Percentiles rank a stretch among this genome's conserved stretches.
Conservation (phyloP, 208 protist species). For the Crithidia acanthocephali region DNA sequence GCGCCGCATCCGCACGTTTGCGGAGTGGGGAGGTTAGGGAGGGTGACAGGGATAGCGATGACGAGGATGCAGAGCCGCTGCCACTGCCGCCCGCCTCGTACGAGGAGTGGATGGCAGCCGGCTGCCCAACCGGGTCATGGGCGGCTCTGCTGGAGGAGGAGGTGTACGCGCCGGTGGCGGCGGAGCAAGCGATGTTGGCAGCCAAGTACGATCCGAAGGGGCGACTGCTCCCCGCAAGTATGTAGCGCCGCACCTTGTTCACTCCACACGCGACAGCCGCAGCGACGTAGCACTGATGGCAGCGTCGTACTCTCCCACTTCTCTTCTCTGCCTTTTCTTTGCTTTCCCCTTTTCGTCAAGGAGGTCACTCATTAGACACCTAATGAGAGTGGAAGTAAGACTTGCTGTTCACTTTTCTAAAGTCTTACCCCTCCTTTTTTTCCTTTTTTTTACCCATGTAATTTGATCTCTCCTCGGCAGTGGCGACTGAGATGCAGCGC, state of each 20-base stretch:
- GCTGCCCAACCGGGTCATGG: constrained; percentile 61
- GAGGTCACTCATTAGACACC: too few species aligned
- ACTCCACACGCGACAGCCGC: too few species aligned
- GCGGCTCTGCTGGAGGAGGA: constrained; percentile 55
- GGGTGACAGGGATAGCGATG: not conserved
- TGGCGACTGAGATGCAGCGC: too few species aligned
- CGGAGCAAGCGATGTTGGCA: constrained; percentile 48
- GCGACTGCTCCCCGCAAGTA: not conserved
- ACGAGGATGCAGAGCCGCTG: constrained; percentile 19
- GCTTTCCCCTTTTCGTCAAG: too few species aligned
- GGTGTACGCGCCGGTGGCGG: constrained; percentile 60
- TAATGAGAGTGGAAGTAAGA: too few species aligned
- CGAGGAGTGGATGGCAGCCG: constrained; percentile 57
- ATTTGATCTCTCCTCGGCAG: too few species aligned
- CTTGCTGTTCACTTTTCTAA: too few species aligned
- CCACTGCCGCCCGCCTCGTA: constrained; percentile 34
- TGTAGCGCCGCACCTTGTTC: not conserved
- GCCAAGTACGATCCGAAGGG: constrained; percentile 55
- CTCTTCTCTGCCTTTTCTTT: too few species aligned
- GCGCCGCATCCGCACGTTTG: not conserved
- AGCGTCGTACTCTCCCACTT: too few species aligned
- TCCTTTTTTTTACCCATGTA: too few species aligned
- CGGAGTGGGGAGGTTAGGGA: not conserved
- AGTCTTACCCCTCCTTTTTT: too few species aligned
- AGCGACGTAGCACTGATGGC: too few species aligned